Percentiles rank a stretch among this genome's conserved stretches.
Evolutionary conservation across 1,284 basidiomycete species (phyloP).

Genomic region (Dichomitus squalens): DNA sequence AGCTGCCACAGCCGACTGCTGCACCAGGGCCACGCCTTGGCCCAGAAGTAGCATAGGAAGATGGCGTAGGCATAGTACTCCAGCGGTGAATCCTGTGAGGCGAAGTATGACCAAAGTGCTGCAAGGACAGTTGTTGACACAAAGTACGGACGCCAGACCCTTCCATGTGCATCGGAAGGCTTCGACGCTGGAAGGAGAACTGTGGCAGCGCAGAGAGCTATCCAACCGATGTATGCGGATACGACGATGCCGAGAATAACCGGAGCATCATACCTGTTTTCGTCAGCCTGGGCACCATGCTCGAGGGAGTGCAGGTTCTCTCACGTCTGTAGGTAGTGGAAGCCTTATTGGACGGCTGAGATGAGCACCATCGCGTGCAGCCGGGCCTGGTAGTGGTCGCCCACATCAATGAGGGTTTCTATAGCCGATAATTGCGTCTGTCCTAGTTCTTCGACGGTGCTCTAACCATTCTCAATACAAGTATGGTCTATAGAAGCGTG

Average conservation of each 20-base stretch:
- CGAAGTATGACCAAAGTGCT: constrained; percentile 55
- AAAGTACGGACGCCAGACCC: constrained; percentile 33
- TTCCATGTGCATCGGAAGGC: constrained; percentile 31
- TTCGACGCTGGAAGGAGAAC: constrained; percentile 40
- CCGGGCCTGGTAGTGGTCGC: constrained; percentile 54
- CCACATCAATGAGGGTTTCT: constrained; percentile 44
- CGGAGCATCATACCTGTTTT: constrained; percentile 68
- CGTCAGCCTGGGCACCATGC: neutral
- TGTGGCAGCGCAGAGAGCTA: constrained; percentile 60
- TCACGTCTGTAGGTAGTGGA: constrained; percentile 82
- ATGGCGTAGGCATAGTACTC: constrained; percentile 79
- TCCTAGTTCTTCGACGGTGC: constrained; percentile 26
- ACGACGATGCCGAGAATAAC: constrained; percentile 74
- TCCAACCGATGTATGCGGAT: constrained; percentile 80
- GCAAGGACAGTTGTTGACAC: constrained; percentile 37
- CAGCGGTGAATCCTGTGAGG: constrained; percentile 65
- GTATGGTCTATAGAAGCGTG: constrained; percentile 69
- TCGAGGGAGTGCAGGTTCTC: constrained; percentile 6
- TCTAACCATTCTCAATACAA: constrained; percentile 52
- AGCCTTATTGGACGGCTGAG: constrained; percentile 58
- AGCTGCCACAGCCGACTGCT: too few relatives aligned
- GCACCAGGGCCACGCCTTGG: constrained; percentile 43
- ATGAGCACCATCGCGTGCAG: constrained; percentile 57
- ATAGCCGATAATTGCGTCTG: constrained; percentile 40
- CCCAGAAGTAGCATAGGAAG: constrained; percentile 82